Base-by-base conservation (phyloP, 495 filamentous ascomycete genomes). In the Oidiodendron maius region DNA sequence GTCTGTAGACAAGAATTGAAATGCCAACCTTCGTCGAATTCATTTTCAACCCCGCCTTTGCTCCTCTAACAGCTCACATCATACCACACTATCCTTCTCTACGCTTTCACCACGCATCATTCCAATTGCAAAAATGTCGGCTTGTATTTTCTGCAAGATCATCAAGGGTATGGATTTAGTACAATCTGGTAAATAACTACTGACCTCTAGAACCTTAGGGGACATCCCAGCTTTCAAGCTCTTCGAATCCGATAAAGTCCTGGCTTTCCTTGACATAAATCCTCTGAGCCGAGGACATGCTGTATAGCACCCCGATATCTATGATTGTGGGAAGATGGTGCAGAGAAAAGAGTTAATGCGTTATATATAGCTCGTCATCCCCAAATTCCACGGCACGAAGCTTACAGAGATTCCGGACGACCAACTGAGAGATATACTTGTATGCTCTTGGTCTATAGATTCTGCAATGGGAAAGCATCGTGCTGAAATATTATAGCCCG, bases 141-240 rank as follows among this genome's bases (percentile, higher is more conserved):
- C 87, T 37, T 98, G 93, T 60, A 91, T 97, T 65, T 98, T 98
- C 74, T 98, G 93, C 78, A 95, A 86, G 62, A 97, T 98, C 64
- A 86, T 98, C 70, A 95, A 94, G 75, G 93, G 90, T 84, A 70
- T 55, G 32, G 26, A 32, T 12, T 26, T 47, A 34, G 24, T 9
- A n/a, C 15, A 28, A 35, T 6, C 17, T 23, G 17, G n/a, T 4
- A 30, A 37, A 16, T 10, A 26, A n/a, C 5, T 40, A 36, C 42
- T 21, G 13, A 18, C 35, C 40, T 46, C 40, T 52, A 26, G 56
- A 53, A 45, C 22, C 43, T 51, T 61, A 94, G 89, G 89, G 56
- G 91, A 96, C 35, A 95, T 96, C 70, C 90, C 91, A 40, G 87
- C 83, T 58, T 87, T 96, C 72, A 96, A 95, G 77, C 78, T 97